phyloP scores from a whole-genome alignment of 2,329 filamentous ascomycete genomes.

The Aspergillus cejpii region DNA sequence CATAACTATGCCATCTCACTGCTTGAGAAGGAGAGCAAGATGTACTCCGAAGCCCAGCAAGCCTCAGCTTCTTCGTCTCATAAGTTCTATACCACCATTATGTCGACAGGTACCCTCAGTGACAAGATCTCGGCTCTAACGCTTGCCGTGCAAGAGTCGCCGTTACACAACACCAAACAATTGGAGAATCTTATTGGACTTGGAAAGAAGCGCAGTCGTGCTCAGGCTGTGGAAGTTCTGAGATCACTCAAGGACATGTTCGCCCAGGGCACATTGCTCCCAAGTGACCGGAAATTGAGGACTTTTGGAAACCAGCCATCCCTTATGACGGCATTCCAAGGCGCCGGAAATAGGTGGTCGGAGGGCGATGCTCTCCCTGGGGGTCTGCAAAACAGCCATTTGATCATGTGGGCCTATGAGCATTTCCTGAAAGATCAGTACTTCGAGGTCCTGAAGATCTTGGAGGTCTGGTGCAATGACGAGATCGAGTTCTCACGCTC shows the following conservation, averaged over 20 bases:
- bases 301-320: constrained; percentile 74
- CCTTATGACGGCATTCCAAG: constrained; percentile 64
- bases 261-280: constrained; percentile 78
- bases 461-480: constrained; percentile 90
- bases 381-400: constrained; percentile 64
- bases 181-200: constrained; percentile 76
- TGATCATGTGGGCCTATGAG: constrained; percentile 86
- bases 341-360: constrained; percentile 58
- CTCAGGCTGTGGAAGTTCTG: constrained; percentile 86
- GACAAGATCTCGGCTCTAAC: constrained; percentile 96
- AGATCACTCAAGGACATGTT: constrained; percentile 91
- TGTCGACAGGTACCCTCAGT: constrained; percentile 89
- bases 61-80: constrained; percentile 76
- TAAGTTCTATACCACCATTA: constrained; percentile 95
- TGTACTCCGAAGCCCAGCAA: constrained; percentile 65
- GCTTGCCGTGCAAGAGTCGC: constrained; percentile 89
- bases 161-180: constrained; percentile 82
- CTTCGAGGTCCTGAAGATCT: constrained; percentile 83
- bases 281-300: constrained; percentile 71
- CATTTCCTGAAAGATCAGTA: constrained; percentile 92
- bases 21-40: constrained; percentile 67
- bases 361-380: constrained; percentile 64
- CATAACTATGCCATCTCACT: constrained; percentile 63
- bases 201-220: constrained; percentile 88
- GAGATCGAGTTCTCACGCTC: constrained; percentile 91